Conservation (phyloP, 1,139 yeast genomes). For the Lipomyces yarrowii region DNA sequence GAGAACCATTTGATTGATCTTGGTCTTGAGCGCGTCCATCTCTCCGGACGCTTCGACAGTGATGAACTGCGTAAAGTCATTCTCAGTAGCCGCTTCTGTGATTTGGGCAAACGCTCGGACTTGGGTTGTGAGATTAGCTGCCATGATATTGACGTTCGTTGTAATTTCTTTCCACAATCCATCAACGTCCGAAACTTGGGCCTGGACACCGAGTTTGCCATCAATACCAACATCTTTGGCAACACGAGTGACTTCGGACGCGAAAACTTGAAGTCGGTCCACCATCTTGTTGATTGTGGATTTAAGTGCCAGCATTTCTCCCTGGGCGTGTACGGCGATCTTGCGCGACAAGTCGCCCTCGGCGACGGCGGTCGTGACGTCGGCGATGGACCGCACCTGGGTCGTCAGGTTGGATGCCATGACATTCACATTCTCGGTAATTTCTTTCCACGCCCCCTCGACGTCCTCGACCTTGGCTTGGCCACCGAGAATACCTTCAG, state of each 20-base stretch:
- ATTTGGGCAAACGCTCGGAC: slow-evolving; percentile 93
- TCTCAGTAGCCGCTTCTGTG: slow-evolving; percentile 92
- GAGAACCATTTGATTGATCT: slow-evolving; percentile 89
- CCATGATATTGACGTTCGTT: slow-evolving; percentile 92
- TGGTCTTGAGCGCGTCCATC: slow-evolving; percentile 90
- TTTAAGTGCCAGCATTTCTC: slow-evolving; percentile 67
- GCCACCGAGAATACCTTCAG: slow-evolving; percentile 86
- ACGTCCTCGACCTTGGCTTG: slow-evolving; percentile 92
- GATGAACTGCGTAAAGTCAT: slow-evolving; percentile 85
- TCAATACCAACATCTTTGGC: slow-evolving; percentile 93
- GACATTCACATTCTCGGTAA: slow-evolving; percentile 83
- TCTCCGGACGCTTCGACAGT: slow-evolving; percentile 92
- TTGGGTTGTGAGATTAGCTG: slow-evolving; percentile 85
- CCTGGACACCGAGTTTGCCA: slow-evolving; percentile 89
- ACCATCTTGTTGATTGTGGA: slow-evolving; percentile 88
- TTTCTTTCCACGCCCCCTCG: slow-evolving; percentile 92
- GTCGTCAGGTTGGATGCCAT: slow-evolving; percentile 90
- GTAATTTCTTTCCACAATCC: slow-evolving; percentile 92
- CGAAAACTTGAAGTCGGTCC: slow-evolving; percentile 84
- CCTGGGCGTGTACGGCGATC: slow-evolving; percentile 88
- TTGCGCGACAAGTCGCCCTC: slow-evolving; percentile 88
- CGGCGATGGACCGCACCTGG: slow-evolving; percentile 87
- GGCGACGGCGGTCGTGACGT: slow-evolving; percentile 90
- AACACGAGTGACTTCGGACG: slow-evolving; percentile 84
- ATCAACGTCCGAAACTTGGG: slow-evolving; percentile 87